These are phyloP conservation scores for Phyllosticta paracitricarpa DNA, from an alignment of 2,329 filamentous ascomycete genomes.

Conservation along the genomic window DNA sequence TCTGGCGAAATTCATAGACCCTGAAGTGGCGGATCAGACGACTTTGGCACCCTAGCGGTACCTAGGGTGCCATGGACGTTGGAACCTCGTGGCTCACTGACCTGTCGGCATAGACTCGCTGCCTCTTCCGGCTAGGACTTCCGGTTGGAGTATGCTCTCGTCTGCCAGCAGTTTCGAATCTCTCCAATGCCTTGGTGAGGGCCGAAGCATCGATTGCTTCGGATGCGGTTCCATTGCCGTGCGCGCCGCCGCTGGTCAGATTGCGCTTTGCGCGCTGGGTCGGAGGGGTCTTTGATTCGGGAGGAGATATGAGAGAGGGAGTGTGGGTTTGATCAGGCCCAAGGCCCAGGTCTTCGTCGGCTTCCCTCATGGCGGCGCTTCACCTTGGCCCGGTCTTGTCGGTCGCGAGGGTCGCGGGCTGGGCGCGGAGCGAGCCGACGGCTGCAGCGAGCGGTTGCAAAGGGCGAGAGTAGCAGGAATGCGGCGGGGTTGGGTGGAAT, in stretches of 20 bases:
- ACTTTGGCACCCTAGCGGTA: not conserved
- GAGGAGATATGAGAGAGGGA: constrained; percentile 43
- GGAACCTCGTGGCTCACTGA: constrained; percentile 15
- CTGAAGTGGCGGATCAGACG: not conserved
- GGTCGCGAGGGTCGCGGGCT: constrained; percentile 3
- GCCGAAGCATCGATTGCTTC: constrained; percentile 51
- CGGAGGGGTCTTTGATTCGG: constrained; percentile 51
- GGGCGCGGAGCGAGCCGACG: constrained; percentile 1
- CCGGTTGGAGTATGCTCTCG: constrained; percentile 53
- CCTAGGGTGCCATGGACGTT: not conserved
- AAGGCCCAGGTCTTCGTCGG: constrained; percentile 6
- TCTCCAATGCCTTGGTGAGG: constrained; percentile 50
- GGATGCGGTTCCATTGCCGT: constrained; percentile 28
- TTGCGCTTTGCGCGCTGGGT: constrained; percentile 42
- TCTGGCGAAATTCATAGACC: not conserved
- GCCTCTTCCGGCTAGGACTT: constrained; percentile 59
- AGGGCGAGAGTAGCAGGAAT: not conserved
- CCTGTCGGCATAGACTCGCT: constrained; percentile 52
- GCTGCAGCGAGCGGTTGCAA: not conserved
- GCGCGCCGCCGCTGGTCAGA: constrained; percentile 20
- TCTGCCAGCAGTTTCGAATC: constrained; percentile 50
- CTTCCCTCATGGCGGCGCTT: not conserved
- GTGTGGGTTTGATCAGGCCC: constrained; percentile 22
- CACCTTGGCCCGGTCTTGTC: not conserved
- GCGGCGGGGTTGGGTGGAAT: constrained; percentile 1